A percentile compares a stretch with the other conserved stretches of the same genome.
These are phyloP conservation scores for Bryoglossum gracile DNA, from an alignment of 495 filamentous ascomycete genomes.

Conservation along the genomic window DNA sequence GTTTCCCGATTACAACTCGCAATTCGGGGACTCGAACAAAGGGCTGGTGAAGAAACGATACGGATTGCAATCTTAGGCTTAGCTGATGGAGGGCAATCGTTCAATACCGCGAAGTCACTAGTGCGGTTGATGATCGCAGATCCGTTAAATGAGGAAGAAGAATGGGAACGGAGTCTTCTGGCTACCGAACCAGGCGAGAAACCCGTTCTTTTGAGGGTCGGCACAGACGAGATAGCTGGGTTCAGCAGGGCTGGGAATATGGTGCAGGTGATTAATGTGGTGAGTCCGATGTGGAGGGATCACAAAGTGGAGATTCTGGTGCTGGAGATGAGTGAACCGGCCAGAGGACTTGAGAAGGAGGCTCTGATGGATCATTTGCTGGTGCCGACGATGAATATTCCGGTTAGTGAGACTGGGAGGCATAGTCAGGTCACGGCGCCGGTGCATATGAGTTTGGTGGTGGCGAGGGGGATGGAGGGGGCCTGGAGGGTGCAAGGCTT, in stretches of 20 bases:
- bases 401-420: conserved; percentile 50
- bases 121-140: conserved; percentile 70
- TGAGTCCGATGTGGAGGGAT: conserved; percentile 58
- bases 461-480: conserved; percentile 55
- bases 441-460: conserved; percentile 74
- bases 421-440: conserved; percentile 66
- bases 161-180: conserved; percentile 67
- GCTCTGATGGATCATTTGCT: conserved; percentile 48
- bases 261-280: conserved; percentile 46
- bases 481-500: conserved; percentile 34
- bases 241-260: conserved; percentile 22
- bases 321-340: conserved; percentile 34
- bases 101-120: conserved; percentile 46
- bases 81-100: conserved; percentile 28
- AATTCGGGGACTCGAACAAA: conserved; percentile 63
- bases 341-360: conserved; percentile 27
- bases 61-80: conserved; percentile 57
- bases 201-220: conserved; percentile 41
- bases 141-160: conserved; percentile 53
- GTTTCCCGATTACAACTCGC: conserved; percentile 74
- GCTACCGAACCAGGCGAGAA: conserved; percentile 30
- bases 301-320: conserved; percentile 74
- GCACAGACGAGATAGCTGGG: conserved; percentile 11
- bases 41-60: conserved; percentile 52
- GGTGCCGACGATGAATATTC: conserved; percentile 65